Conservation (phyloP, 202 grass and related monocot species). For the Eragrostis tef region DNA sequence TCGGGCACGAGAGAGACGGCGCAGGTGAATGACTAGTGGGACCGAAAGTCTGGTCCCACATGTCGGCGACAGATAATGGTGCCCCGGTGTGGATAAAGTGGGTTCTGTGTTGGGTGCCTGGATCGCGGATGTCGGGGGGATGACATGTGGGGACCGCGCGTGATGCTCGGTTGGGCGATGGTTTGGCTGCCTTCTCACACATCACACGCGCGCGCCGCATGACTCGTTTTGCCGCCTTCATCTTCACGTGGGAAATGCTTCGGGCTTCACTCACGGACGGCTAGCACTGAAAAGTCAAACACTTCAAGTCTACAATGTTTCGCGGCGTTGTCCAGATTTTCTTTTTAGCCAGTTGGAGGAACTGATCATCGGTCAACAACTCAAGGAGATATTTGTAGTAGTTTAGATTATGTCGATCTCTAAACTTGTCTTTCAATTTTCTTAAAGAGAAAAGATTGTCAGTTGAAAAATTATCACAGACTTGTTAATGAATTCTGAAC, state of each 20-base stretch:
- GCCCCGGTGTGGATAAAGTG: conserved; percentile 38
- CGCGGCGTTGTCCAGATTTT: neutral
- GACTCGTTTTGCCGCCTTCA: neutral
- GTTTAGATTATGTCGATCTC: neutral
- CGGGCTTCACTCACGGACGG: neutral
- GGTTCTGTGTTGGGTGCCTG: conserved; percentile 15
- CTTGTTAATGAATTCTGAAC: neutral
- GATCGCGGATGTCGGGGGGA: conserved; percentile 14
- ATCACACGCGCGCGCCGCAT: neutral
- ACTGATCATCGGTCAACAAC: neutral
- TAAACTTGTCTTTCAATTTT: neutral
- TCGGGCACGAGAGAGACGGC: neutral
- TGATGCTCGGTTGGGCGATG: neutral
- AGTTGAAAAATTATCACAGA: neutral
- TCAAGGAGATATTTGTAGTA: neutral
- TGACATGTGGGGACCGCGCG: conserved; percentile 35
- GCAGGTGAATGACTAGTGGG: conserved; percentile 20
- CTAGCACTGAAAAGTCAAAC: neutral
- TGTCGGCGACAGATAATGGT: neutral
- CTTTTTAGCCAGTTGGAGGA: neutral
- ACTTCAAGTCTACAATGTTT: neutral
- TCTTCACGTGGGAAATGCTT: conserved; percentile 49
- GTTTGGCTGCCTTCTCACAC: neutral
- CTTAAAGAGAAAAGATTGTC: neutral
- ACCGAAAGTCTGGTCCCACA: rapidly evolving